These are phyloP conservation scores for Salix suchowensis DNA, from an alignment of 345 rosid genomes.

Conservation along the genomic window DNA sequence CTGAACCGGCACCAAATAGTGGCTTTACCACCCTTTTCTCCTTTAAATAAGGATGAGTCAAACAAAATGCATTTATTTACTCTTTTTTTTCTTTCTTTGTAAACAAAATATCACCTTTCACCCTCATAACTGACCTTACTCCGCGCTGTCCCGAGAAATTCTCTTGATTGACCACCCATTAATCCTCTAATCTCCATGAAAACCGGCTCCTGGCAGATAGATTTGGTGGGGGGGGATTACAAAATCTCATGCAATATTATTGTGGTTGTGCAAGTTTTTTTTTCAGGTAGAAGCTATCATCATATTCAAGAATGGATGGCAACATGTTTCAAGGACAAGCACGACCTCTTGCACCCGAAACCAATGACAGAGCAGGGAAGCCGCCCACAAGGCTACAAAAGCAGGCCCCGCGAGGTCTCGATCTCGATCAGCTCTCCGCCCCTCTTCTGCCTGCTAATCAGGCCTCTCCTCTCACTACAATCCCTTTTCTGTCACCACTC, in stretches of 20 bases:
- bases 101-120: too few relatives aligned
- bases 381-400: conserved; percentile 66
- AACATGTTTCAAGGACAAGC: conserved; percentile 1
- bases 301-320: conserved; percentile 5
- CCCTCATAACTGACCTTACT: background rate
- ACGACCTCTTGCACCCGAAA: conserved; percentile 12
- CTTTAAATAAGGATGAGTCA: background rate
- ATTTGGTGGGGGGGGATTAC: background rate
- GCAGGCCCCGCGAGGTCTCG: conserved; percentile 45
- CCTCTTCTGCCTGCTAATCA: background rate
- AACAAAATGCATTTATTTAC: background rate
- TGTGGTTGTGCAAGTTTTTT: too few relatives aligned
- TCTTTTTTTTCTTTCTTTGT: too few relatives aligned
- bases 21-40: background rate
- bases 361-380: conserved; percentile 19
- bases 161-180: background rate
- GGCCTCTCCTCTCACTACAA: conserved; percentile 18
- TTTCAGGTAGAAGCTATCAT: background rate
- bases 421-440: conserved; percentile 16
- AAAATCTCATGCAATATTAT: background rate
- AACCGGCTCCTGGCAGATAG: background rate
- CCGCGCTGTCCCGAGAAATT: background rate
- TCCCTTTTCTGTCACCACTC: conserved; percentile 58
- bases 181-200: background rate
- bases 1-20: background rate